Conservation (phyloP, 2,329 filamentous ascomycete species). For the Stylonectria norvegica region DNA sequence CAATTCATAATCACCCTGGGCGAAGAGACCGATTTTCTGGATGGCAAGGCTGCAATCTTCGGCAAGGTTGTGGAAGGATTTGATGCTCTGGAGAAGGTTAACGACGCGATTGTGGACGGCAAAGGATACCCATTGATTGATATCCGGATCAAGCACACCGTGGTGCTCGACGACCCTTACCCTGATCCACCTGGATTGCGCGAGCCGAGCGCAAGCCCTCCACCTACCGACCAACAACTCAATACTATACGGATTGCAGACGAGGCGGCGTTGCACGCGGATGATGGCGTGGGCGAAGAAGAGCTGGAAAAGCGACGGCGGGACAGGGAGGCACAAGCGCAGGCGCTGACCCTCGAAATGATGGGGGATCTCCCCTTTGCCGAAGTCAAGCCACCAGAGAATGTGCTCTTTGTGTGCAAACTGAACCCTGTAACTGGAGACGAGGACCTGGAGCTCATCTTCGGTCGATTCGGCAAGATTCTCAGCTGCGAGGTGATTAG, state of each 20-base stretch:
- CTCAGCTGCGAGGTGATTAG: constrained; percentile 94
- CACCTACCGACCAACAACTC: constrained; percentile 79
- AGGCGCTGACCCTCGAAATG: constrained; percentile 94
- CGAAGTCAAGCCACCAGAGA: constrained; percentile 95
- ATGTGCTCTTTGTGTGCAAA: constrained; percentile 97
- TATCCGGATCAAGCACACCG: constrained; percentile 89
- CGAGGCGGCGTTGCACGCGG: constrained; percentile 75
- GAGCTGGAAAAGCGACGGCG: constrained; percentile 74
- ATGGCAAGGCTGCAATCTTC: constrained; percentile 93
- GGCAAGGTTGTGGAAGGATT: constrained; percentile 95
- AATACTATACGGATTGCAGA: constrained; percentile 89
- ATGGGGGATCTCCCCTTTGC: constrained; percentile 96
- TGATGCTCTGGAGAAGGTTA: constrained; percentile 89
- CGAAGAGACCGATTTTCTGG: constrained; percentile 83
- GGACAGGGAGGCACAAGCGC: constrained; percentile 87
- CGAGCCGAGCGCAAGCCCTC: constrained; percentile 75
- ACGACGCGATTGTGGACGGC: constrained; percentile 81
- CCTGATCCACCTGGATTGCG: constrained; percentile 74
- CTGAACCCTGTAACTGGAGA: constrained; percentile 95
- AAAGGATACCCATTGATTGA: constrained; percentile 86
- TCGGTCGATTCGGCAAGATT: constrained; percentile 93
- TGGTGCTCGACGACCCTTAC: constrained; percentile 88
- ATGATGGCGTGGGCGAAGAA: constrained; percentile 70
- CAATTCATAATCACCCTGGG: constrained; percentile 93
- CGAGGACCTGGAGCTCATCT: constrained; percentile 91